Conservation (phyloP, 2,329 filamentous ascomycete genomes). For the Clarireedia paspali region DNA sequence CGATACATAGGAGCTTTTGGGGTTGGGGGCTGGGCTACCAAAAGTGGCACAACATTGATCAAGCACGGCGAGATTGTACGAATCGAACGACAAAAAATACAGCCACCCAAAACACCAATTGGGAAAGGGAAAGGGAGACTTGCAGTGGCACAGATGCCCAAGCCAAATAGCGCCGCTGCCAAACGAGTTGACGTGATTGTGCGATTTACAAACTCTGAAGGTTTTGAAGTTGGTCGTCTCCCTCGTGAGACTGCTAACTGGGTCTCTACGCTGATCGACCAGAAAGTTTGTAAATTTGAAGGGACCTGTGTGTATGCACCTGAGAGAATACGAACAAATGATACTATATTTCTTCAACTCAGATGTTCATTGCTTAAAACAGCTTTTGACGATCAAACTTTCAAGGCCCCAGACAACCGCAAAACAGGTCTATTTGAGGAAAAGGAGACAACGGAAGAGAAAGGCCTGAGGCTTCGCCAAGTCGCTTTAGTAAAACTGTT, state of each 20-base stretch:
- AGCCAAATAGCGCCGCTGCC: conserved; percentile 37
- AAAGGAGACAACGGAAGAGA: conserved; percentile 79
- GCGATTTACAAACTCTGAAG: conserved; percentile 73
- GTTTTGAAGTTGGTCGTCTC: conserved; percentile 78
- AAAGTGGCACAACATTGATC: conserved; percentile 67
- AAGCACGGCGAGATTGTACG: conserved; percentile 75
- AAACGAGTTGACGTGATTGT: conserved; percentile 80
- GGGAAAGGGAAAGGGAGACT: conserved; percentile 37
- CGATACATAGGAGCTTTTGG: conserved; percentile 90
- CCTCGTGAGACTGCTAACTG: conserved; percentile 82
- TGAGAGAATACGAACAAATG: conserved; percentile 77
- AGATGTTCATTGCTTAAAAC: conserved; percentile 66
- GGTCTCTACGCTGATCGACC: conserved; percentile 88
- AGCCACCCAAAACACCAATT: conserved; percentile 43
- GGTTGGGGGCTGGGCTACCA: conserved; percentile 84
- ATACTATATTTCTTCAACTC: conserved; percentile 89
- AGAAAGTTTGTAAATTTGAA: conserved; percentile 80
- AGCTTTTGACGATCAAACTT: conserved; percentile 61
- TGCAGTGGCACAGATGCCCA: conserved; percentile 20
- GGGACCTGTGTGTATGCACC: conserved; percentile 84
- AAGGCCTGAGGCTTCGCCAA: conserved; percentile 73
- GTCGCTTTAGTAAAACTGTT: conserved; percentile 83
- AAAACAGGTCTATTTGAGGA: conserved; percentile 71
- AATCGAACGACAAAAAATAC: conserved; percentile 79
- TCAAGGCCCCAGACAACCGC: conserved; percentile 61